These are phyloP conservation scores for Reutealis trisperma DNA, from an alignment of 345 rosid genomes.

Conservation along the genomic window DNA sequence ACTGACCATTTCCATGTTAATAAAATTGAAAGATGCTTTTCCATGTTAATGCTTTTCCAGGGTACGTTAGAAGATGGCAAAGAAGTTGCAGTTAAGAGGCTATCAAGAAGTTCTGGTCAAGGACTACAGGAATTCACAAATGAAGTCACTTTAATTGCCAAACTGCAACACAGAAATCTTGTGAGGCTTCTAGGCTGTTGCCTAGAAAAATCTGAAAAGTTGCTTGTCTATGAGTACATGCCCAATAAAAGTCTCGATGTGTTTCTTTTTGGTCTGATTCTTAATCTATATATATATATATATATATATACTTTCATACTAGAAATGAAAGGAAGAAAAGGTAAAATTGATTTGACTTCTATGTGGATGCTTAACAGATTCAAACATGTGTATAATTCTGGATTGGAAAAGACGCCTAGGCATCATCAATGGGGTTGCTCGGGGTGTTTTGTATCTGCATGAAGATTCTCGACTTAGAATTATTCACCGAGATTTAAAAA, in stretches of 20 bases:
- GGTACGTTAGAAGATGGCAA: conserved; percentile 22
- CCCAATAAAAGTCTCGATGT: conserved; percentile 30
- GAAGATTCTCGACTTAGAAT: conserved; percentile 44
- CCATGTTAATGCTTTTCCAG: no score
- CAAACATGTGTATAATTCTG: neutral
- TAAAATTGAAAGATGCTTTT: no score
- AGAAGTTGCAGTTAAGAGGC: conserved; percentile 36
- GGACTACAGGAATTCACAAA: conserved; percentile 28
- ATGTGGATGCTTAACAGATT: neutral
- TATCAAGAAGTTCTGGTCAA: conserved; percentile 29
- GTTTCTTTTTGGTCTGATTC: conserved; percentile 11
- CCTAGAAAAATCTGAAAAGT: conserved; percentile 21
- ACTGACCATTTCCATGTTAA: no score
- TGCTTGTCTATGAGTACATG: no score
- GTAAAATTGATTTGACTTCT: no score
- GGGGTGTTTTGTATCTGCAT: conserved; percentile 43
- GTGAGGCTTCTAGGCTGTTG: conserved; percentile 28
- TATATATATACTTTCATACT: no score
- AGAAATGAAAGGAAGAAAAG: no score
- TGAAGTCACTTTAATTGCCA: conserved; percentile 27
- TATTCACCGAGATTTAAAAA: conserved; percentile 38
- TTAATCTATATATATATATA: no score
- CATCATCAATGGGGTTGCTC: conserved; percentile 41
- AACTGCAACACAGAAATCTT: conserved; percentile 30
- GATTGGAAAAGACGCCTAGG: conserved; percentile 35